Evolutionary conservation across 2,329 filamentous ascomycete species (phyloP), one percentile per base, ranked within the genome.

Genomic region (Xylaria sp.): DNA sequence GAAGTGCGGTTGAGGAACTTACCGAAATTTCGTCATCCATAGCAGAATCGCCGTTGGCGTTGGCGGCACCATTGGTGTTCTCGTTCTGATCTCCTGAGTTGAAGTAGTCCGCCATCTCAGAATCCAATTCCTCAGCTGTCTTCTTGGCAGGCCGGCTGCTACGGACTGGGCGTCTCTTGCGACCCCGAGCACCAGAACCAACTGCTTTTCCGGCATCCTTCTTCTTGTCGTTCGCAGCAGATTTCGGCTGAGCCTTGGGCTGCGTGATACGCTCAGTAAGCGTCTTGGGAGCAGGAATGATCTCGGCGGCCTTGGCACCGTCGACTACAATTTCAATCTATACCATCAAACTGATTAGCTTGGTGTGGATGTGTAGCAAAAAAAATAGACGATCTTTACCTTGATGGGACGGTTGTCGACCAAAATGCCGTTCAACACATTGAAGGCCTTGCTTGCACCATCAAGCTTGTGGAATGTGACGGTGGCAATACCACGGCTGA

Each of bases 41-140:
- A n/a, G 86, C 78, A 48, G 87, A 88, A 76, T 90, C 89, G 56
- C 84, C 87, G 65, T 63, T 59, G 9, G 52, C 51, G 46, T 44
- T 66, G 4, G 59, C 66, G 2, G 51, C 88, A 60, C 85, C 87
- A 65, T 79, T 83, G 65, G 78, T 73, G 63, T 81, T 84, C 73
- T 84, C 84, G 62, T 80, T 84, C 73, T 82, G 79, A 69, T 82
- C 80, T 50, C 81, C 81, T 34, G 81, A 77, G 63, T 86, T 89
- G 80, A 97, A 98, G 84, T 99, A 99, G 81, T 98, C 96, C 23
- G 90, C 91, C 96, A 99, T 99, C 81, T 99, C 96, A 4, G 93
- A 94, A 80, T 99, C 96, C 31, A 99, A 90, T 84, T 99, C 94
- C 80, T 97, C 95, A 1, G 92, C 90, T 0, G 94, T 97, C 92